Conservation (phyloP, 352 stramenopile species). For the Phytopythium cucurbitacearum region DNA sequence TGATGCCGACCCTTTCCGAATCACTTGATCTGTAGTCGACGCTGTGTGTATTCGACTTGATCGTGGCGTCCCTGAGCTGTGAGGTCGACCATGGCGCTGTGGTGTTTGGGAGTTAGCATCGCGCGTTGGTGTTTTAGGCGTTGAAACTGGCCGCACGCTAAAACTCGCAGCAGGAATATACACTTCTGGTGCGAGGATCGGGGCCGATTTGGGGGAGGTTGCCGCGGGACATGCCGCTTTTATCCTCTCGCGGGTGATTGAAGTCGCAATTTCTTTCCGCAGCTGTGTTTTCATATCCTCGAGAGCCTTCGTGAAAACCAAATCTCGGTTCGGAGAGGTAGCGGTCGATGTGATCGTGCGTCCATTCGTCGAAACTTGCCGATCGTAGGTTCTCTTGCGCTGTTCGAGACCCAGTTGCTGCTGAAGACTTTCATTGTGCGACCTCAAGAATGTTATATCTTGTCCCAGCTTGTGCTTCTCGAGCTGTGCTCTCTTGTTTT, state of each 20-base stretch:
- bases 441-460: conserved; percentile 32
- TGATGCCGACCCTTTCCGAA: too few species aligned
- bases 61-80: too few species aligned
- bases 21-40: too few species aligned
- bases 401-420: conserved; percentile 37
- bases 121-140: too few species aligned
- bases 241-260: conserved; percentile 28
- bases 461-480: conserved; percentile 53
- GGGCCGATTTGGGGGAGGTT: not conserved
- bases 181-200: not conserved
- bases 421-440: conserved; percentile 34
- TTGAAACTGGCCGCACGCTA: not conserved
- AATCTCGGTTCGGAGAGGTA: conserved; percentile 15
- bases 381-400: conserved; percentile 53
- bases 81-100: too few species aligned
- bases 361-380: conserved; percentile 19
- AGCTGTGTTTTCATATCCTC: conserved; percentile 34
- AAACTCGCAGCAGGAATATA: not conserved
- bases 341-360: conserved; percentile 4
- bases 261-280: conserved; percentile 22
- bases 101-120: too few species aligned
- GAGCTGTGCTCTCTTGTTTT: conserved; percentile 23
- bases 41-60: too few species aligned
- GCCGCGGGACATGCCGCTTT: conserved; percentile 14
- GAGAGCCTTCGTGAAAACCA: conserved; percentile 23